Evolutionary conservation across 106 monocot genomes (phyloP).

Genomic region (Platanthera guangdongensis): DNA sequence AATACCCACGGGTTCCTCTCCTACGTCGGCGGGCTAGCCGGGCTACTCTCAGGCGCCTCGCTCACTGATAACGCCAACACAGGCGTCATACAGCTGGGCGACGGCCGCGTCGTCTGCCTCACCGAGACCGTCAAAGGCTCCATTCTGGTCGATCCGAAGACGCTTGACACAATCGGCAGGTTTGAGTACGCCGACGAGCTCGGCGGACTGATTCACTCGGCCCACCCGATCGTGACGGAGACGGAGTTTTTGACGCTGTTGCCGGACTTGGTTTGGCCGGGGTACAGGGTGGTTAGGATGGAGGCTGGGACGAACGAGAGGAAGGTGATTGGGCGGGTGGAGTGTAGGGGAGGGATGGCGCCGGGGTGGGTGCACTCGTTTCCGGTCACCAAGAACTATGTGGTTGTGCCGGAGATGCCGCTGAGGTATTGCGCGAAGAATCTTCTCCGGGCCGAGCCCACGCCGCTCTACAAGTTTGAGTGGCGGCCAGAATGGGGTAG

Average conservation of each 20-base stretch:
- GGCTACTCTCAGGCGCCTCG: conserved; percentile 74
- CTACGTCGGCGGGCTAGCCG: conserved; percentile 56
- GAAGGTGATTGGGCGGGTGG: conserved; percentile 68
- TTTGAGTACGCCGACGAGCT: conserved; percentile 63
- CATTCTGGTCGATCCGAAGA: conserved; percentile 63
- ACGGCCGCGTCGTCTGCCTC: conserved; percentile 89
- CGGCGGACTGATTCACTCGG: conserved; percentile 81
- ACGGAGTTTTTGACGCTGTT: conserved; percentile 68
- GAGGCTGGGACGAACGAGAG: conserved; percentile 66
- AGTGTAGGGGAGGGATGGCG: conserved; percentile 64
- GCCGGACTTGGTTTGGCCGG: conserved; percentile 75
- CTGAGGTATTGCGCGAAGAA: conserved; percentile 70
- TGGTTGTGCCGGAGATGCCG: conserved; percentile 96
- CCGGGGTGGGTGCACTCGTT: conserved; percentile 99
- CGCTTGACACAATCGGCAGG: conserved; percentile 70
- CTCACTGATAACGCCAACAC: conserved; percentile 99
- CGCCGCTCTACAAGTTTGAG: conserved; percentile 93
- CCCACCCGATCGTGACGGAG: conserved; percentile 82
- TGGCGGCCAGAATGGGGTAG: conserved; percentile 70
- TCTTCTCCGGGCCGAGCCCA: conserved; percentile 76
- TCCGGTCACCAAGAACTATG: conserved; percentile 74
- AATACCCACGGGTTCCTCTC: conserved; percentile 41
- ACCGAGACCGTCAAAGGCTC: conserved; percentile 93
- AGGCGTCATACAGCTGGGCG: conserved; percentile 71
- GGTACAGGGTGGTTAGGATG: conserved; percentile 87